Evolutionary conservation across 2,329 filamentous ascomycete genomes (phyloP).

Genomic region (Metarhizium robertsii): DNA sequence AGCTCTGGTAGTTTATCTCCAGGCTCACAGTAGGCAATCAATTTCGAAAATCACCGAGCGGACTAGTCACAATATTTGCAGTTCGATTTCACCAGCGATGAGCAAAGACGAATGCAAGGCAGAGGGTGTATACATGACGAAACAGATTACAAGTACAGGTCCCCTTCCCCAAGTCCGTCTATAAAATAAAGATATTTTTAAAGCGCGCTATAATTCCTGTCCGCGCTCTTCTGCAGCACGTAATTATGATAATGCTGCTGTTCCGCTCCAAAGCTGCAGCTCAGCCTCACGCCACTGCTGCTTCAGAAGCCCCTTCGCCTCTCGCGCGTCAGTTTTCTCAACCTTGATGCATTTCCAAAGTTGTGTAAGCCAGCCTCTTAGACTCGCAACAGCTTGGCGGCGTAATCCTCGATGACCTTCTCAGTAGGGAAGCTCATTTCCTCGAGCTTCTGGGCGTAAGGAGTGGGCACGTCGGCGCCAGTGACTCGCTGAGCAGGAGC

Average conservation of each 20-base stretch:
- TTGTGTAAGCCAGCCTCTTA: constrained; percentile 29
- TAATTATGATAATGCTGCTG: constrained; percentile 6
- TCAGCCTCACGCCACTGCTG: neutral
- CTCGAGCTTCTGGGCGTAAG: constrained; percentile 88
- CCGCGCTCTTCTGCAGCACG: constrained; percentile 9
- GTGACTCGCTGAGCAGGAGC: constrained; percentile 90
- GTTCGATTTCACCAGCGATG: constrained; percentile 2
- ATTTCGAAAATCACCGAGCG: neutral
- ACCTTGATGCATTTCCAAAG: neutral
- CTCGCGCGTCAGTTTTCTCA: neutral
- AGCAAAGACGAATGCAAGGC: constrained; percentile 20
- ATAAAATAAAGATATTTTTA: constrained; percentile 20
- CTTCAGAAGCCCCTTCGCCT: neutral
- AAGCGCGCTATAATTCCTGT: constrained; percentile 7
- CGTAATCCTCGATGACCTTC: constrained; percentile 76
- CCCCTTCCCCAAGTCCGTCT: constrained; percentile 25
- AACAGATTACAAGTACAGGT: constrained; percentile 33
- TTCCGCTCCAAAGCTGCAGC: constrained; percentile 4
- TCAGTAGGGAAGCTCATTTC: constrained; percentile 93
- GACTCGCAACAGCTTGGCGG: constrained; percentile 78
- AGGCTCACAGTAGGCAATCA: neutral
- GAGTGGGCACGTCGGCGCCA: constrained; percentile 93
- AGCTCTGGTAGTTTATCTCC: neutral
- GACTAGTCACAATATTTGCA: neutral
- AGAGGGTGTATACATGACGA: constrained; percentile 27